Base-by-base conservation (phyloP, 2,329 filamentous ascomycete species). In the Diaporthe humulicola region DNA sequence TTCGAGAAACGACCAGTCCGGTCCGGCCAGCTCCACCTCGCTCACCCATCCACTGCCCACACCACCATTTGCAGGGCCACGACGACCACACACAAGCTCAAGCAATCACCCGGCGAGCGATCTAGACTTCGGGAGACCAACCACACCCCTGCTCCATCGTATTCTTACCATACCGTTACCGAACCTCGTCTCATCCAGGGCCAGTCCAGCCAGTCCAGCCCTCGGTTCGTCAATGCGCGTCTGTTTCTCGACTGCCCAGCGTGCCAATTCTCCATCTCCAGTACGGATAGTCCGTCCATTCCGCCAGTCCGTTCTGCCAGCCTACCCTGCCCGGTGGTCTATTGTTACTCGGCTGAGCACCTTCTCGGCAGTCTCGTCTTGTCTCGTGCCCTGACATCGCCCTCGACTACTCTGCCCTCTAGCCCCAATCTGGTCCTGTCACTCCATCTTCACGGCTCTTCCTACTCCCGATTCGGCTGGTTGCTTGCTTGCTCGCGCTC, bases 51-150 rank as follows among this genome's bases (percentile, higher is more conserved):
- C 42, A 12, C 45, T 7, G 22, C 22, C 15, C 60, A 36, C 40
- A 40, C 25, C 17, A 30, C 61, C 40, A n/a, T 38, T 38, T 64
- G 58, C 58, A 33, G 40, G 61, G 42, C 42, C 10, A 66, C 61
- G 61, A 50, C 40, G 25, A 28, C 56, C 36, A 52, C 57, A 58
- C 69, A 67, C 73, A 57, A 22, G 69, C 50, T 74, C 69, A 70
- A 52, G 36, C 38, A 50, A 69, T 33, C 71, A 48, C 38, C 71
- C 33, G 36, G 33, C n/a, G 50, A 56, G 42, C 33, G 60, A 64
- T 74, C 73, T 74, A 74, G 73, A 74, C 69, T 74, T 50, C 73
- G 57, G 45, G 33, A 71, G 73, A 74, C 48, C 73, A 30, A 50
- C 28, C 38, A 38, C 15, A n/a, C 57, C 73, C 67, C 73, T 71